Percentiles rank a stretch among this genome's conserved stretches.
Conservation (phyloP, 208 protist species). For the Leishmania martiniquensis region DNA sequence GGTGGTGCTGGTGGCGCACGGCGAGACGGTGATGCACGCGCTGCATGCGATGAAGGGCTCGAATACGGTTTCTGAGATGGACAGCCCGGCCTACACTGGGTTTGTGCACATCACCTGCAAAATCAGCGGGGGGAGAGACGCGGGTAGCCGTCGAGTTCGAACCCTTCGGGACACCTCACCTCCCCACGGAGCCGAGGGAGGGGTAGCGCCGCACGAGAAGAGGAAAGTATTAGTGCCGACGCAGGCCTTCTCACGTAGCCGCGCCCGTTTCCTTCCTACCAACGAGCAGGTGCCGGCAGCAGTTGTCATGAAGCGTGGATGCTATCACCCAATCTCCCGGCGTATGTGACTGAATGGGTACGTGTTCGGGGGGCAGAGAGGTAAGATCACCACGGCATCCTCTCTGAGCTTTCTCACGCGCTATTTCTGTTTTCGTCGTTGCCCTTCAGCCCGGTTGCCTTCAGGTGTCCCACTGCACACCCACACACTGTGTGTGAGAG, state of each 20-base stretch:
- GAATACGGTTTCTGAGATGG: background rate
- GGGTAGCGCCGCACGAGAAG: background rate
- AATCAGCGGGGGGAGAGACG: constrained; percentile 12
- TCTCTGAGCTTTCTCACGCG: too few species aligned
- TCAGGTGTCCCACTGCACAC: too few species aligned
- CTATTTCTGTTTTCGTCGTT: too few species aligned
- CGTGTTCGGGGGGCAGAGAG: too few species aligned
- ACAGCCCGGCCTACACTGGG: constrained; percentile 35
- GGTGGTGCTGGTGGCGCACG: constrained; percentile 46
- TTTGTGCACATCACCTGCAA: constrained; percentile 25
- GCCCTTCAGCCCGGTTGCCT: too few species aligned
- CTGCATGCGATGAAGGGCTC: constrained; percentile 24
- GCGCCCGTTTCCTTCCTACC: background rate
- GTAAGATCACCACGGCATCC: too few species aligned
- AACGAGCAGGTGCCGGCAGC: background rate
- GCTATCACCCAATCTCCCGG: background rate
- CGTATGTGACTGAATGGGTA: too few species aligned
- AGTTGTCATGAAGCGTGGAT: background rate
- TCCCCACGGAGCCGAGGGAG: constrained; percentile 21
- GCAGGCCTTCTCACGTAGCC: background rate
- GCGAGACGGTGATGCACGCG: constrained; percentile 38
- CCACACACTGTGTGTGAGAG: too few species aligned
- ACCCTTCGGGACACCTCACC: constrained; percentile 31
- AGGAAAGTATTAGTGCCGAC: background rate
- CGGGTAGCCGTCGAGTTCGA: constrained; percentile 16